A percentile compares a stretch with the other conserved stretches of the same genome.
Conservation (phyloP, 306 rosid genomes). For the Castanea crenata region DNA sequence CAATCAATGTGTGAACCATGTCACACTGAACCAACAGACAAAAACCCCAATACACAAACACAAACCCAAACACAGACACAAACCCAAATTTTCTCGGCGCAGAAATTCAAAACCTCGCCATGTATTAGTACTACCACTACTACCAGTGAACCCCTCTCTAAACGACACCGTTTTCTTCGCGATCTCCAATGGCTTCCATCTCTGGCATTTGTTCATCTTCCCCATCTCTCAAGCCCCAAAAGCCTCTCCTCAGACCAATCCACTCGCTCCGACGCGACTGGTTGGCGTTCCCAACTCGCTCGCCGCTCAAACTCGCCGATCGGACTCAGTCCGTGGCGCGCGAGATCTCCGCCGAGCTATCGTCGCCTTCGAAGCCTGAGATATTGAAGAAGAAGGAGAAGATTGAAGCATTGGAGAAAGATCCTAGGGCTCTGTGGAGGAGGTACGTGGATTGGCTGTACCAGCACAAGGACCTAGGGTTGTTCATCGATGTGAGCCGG, state of each 20-base stretch:
- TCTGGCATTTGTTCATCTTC: conserved; percentile 74
- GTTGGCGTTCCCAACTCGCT: conserved; percentile 34
- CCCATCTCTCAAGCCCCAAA: conserved; percentile 48
- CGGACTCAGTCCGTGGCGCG: conserved; percentile 61
- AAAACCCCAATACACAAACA: neutral
- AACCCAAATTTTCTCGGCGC: neutral
- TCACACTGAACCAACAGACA: conserved; percentile 18
- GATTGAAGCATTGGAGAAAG: conserved; percentile 56
- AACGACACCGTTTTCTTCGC: neutral
- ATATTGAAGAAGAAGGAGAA: neutral
- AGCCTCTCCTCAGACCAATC: conserved; percentile 12
- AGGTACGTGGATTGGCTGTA: conserved; percentile 85
- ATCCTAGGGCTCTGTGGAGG: conserved; percentile 68
- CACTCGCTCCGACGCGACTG: conserved; percentile 27
- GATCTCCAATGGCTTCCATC: conserved; percentile 66
- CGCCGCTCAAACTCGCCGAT: conserved; percentile 3
- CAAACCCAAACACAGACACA: neutral
- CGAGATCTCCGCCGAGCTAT: conserved; percentile 49
- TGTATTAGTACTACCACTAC: neutral
- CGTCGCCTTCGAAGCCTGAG: neutral
- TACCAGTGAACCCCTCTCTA: too few relatives aligned
- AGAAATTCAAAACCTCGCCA: neutral
- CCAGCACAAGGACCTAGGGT: conserved; percentile 85
- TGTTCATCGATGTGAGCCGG: conserved; percentile 84
- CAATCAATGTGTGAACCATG: conserved; percentile 34